These are phyloP conservation scores for Zygoascus meyerae DNA, from an alignment of 1,139 yeast genomes.

Conservation along the genomic window DNA sequence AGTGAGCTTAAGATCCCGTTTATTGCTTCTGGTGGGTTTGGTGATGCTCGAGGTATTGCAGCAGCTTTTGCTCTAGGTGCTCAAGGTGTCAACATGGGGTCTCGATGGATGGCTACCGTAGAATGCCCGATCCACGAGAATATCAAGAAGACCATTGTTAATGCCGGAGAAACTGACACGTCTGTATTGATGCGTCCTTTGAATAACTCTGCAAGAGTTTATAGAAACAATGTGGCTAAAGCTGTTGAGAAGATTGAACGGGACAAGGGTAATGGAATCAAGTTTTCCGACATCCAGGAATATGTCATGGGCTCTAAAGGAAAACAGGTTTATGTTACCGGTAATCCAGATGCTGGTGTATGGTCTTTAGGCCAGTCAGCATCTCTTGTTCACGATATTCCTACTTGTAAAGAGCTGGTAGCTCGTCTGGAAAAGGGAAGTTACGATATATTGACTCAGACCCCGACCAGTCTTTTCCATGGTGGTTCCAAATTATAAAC, in stretches of 20 bases:
- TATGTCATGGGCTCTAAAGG: constrained; percentile 33
- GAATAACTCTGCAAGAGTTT: constrained; percentile 33
- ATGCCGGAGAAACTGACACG: constrained; percentile 32
- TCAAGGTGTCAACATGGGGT: constrained; percentile 34
- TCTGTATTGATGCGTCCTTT: constrained; percentile 29
- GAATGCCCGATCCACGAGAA: constrained; percentile 33
- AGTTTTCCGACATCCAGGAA: constrained; percentile 27
- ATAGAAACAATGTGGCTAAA: constrained; percentile 29
- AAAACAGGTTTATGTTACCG: constrained; percentile 28
- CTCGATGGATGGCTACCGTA: constrained; percentile 32
- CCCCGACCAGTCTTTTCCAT: constrained; percentile 6
- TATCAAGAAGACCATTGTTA: constrained; percentile 32
- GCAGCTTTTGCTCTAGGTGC: constrained; percentile 36
- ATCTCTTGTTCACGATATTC: constrained; percentile 31
- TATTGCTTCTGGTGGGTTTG: constrained; percentile 36
- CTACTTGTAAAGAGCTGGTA: constrained; percentile 29
- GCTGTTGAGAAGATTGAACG: constrained; percentile 29
- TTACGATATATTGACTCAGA: constrained; percentile 14
- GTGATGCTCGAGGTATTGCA: constrained; percentile 33
- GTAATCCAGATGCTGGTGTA: constrained; percentile 32
- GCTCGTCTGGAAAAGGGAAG: constrained; percentile 26
- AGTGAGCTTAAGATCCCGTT: constrained; percentile 30
- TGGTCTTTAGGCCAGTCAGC: constrained; percentile 34
- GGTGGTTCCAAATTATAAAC: constrained; percentile 9
- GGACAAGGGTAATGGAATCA: constrained; percentile 20